phyloP scores from a whole-genome alignment of 2,329 filamentous ascomycete species.

The Aureobasidium lini region DNA sequence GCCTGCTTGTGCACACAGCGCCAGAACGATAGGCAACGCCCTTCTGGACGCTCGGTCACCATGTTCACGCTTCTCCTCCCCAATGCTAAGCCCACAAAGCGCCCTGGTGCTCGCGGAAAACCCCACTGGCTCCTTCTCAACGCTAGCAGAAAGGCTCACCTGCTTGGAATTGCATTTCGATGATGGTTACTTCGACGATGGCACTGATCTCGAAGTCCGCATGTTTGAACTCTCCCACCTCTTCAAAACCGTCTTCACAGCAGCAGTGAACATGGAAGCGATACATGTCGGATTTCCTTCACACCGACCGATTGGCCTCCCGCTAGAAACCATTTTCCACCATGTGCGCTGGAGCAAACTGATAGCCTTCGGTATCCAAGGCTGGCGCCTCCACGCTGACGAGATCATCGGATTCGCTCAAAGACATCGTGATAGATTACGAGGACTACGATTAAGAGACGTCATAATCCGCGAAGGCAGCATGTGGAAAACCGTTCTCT shows the following conservation, averaged over 20 bases:
- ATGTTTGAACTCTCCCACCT: slow-evolving; percentile 51
- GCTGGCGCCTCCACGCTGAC: slow-evolving; percentile 53
- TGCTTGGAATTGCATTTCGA: slow-evolving; percentile 58
- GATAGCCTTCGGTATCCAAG: slow-evolving; percentile 56
- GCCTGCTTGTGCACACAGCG: slow-evolving; percentile 54
- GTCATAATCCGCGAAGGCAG: slow-evolving; percentile 55
- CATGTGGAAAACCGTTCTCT: slow-evolving; percentile 54
- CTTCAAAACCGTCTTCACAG: slow-evolving; percentile 51
- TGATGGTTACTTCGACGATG: slow-evolving; percentile 45
- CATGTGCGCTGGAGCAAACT: slow-evolving; percentile 54
- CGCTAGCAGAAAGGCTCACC: slow-evolving; percentile 50
- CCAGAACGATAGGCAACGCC: slow-evolving; percentile 51
- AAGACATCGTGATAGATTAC: slow-evolving; percentile 49
- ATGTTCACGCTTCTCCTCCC: slow-evolving; percentile 54
- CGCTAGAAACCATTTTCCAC: slow-evolving; percentile 56
- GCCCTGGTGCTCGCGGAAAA: slow-evolving; percentile 44
- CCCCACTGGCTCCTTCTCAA: slow-evolving; percentile 41
- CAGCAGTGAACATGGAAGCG: slow-evolving; percentile 53
- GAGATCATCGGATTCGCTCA: slow-evolving; percentile 53
- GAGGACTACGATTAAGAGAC: slow-evolving; percentile 52
- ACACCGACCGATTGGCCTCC: slow-evolving; percentile 48
- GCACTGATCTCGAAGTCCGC: slow-evolving; percentile 47
- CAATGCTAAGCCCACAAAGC: slow-evolving; percentile 55
- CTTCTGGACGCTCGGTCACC: slow-evolving; percentile 49
- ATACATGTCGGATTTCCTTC: slow-evolving; percentile 59